These are phyloP conservation scores for Stagonosporopsis tanaceti DNA, from an alignment of 2,329 filamentous ascomycete species.

Conservation along the genomic window DNA sequence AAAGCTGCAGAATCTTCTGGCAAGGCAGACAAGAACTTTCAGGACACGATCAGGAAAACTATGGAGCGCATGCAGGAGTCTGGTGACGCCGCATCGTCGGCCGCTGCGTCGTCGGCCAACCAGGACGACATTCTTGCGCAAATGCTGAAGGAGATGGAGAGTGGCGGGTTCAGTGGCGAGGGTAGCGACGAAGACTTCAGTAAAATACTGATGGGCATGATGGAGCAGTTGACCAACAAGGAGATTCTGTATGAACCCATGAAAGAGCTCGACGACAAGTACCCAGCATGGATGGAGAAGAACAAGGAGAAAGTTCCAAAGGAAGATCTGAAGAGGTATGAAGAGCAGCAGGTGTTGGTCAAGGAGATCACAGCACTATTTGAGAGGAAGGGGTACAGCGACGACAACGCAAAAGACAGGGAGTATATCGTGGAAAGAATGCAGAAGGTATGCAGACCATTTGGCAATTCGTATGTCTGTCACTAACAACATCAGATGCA, in stretches of 20 bases:
- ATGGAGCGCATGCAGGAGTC: constrained; percentile 97
- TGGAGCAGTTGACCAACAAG: constrained; percentile 98
- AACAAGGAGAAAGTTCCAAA: constrained; percentile 70
- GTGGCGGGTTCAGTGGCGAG: constrained; percentile 63
- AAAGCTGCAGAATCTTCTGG: constrained; percentile 12
- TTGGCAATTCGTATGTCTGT: neutral
- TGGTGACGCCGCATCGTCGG: constrained; percentile 81
- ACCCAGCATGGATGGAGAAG: constrained; percentile 85
- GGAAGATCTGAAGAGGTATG: constrained; percentile 81
- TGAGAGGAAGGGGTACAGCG: constrained; percentile 80
- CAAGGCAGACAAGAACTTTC: constrained; percentile 75
- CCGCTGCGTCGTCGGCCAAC: constrained; percentile 67
- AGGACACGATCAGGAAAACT: constrained; percentile 89
- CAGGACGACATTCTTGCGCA: constrained; percentile 86
- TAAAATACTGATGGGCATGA: constrained; percentile 96
- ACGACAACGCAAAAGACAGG: constrained; percentile 80
- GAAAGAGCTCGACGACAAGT: constrained; percentile 95
- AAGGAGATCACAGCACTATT: constrained; percentile 89
- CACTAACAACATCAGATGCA: constrained; percentile 76
- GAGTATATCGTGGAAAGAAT: constrained; percentile 97
- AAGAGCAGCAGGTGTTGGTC: constrained; percentile 81
- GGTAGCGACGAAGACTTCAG: constrained; percentile 83
- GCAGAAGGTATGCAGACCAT: constrained; percentile 75
- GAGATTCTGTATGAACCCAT: constrained; percentile 98
- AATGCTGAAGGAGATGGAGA: constrained; percentile 87